Evolutionary conservation across 1,284 basidiomycete genomes (phyloP).

Genomic region (Hypsizygus ulmarius): DNA sequence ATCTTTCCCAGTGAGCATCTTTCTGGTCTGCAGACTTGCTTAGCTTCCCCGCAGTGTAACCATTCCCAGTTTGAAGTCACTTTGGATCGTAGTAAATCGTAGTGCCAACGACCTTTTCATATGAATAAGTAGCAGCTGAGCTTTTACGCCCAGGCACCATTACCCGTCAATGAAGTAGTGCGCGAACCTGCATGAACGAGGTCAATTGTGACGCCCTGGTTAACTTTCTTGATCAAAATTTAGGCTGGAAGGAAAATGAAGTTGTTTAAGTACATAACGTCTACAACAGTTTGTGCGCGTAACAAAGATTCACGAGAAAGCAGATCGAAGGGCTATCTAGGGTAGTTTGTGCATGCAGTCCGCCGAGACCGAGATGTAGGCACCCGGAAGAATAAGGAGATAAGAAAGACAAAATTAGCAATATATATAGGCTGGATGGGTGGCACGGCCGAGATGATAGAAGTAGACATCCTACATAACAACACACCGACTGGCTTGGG

Average conservation of each 20-base stretch:
- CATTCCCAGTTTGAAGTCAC: too few relatives aligned
- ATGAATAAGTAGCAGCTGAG: too few relatives aligned
- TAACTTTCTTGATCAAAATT: neutral
- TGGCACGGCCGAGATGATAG: neutral
- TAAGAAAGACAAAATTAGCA: neutral
- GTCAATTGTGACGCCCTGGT: too few relatives aligned
- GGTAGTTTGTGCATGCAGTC: slow-evolving; percentile 10
- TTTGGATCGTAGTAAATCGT: too few relatives aligned
- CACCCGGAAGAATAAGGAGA: slow-evolving; percentile 6
- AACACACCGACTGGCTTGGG: slow-evolving; percentile 57
- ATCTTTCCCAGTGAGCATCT: too few relatives aligned
- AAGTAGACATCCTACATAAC: slow-evolving; percentile 54
- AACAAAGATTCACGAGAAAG: too few relatives aligned
- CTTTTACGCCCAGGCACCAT: too few relatives aligned
- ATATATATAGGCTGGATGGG: neutral
- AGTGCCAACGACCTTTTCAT: too few relatives aligned
- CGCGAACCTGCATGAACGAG: too few relatives aligned
- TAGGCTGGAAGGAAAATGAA: neutral
- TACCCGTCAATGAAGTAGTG: too few relatives aligned
- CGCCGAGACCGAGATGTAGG: slow-evolving; percentile 7
- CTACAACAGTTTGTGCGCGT: slow-evolving; percentile 2
- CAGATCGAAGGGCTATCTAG: slow-evolving; percentile 6
- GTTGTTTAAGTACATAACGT: neutral
- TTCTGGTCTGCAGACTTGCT: too few relatives aligned
- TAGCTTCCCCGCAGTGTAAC: too few relatives aligned